A percentile compares a stretch with the other conserved stretches of the same genome.
These are phyloP conservation scores for Apiospora marii DNA, from an alignment of 2,329 filamentous ascomycete genomes.

Conservation along the genomic window DNA sequence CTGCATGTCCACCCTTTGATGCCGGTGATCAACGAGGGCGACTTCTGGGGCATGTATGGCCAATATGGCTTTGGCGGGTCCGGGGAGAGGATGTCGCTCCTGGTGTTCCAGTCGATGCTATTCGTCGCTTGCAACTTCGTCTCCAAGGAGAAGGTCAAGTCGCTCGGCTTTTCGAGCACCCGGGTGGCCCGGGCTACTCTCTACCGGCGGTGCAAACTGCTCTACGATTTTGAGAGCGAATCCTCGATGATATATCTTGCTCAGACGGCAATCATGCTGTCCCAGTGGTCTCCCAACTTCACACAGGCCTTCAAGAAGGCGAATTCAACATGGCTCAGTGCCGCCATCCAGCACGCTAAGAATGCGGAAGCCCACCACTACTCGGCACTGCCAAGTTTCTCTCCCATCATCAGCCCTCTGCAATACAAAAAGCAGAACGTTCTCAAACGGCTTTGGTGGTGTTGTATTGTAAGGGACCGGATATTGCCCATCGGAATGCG, in stretches of 20 bases:
- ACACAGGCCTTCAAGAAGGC: conserved; percentile 46
- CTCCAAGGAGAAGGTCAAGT: conserved; percentile 48
- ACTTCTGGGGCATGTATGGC: conserved; percentile 56
- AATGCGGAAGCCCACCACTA: conserved; percentile 54
- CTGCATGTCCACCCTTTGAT: conserved; percentile 55
- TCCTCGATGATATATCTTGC: conserved; percentile 49
- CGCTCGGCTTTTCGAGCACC: conserved; percentile 51
- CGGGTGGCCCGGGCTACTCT: conserved; percentile 53
- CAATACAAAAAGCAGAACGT: conserved; percentile 48
- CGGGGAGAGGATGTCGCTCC: conserved; percentile 48
- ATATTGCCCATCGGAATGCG: conserved; percentile 58
- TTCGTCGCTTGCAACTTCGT: conserved; percentile 54
- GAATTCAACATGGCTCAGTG: conserved; percentile 58
- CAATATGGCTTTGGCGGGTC: conserved; percentile 34
- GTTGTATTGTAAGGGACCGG: conserved; percentile 60
- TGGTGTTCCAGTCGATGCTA: conserved; percentile 55
- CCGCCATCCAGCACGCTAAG: conserved; percentile 58
- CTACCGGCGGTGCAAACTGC: conserved; percentile 50
- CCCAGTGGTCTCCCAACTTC: conserved; percentile 48
- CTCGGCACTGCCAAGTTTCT: conserved; percentile 43
- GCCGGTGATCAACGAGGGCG: conserved; percentile 53
- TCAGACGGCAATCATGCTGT: conserved; percentile 52
- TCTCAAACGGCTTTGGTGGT: conserved; percentile 63
- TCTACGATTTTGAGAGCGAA: conserved; percentile 55
- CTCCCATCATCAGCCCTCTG: conserved; percentile 39